A percentile compares a stretch with the other conserved stretches of the same genome.
Conservation (phyloP, 2,329 filamentous ascomycete genomes). For the Sarocladium kiliense region DNA sequence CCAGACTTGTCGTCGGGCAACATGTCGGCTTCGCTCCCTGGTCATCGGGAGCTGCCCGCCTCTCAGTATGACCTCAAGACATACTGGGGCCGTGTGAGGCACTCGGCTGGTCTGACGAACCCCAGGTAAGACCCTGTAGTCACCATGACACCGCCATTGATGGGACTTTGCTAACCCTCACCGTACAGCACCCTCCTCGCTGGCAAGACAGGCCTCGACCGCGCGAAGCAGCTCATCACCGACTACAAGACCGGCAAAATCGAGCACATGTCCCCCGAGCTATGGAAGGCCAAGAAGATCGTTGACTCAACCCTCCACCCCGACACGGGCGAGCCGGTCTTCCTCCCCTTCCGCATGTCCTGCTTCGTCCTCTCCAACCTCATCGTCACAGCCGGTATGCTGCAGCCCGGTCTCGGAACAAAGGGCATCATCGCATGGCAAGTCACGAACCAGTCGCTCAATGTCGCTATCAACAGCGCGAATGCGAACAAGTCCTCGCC, state of each 20-base stretch:
- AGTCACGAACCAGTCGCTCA: conserved; percentile 92
- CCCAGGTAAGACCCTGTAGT: conserved; percentile 66
- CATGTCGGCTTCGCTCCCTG: conserved; percentile 64
- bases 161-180: too few relatives aligned
- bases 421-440: conserved; percentile 90
- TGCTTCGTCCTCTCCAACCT: conserved; percentile 90
- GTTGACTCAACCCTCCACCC: conserved; percentile 95
- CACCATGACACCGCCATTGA: neutral
- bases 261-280: conserved; percentile 75
- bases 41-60: conserved; percentile 74
- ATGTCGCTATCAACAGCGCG: conserved; percentile 95
- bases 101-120: conserved; percentile 86
- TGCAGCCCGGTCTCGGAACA: conserved; percentile 80
- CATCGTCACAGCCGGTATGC: conserved; percentile 93
- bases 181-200: conserved; percentile 88
- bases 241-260: conserved; percentile 83
- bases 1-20: too few relatives aligned
- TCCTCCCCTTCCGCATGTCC: conserved; percentile 97
- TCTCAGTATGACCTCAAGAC: conserved; percentile 91
- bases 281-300: conserved; percentile 96
- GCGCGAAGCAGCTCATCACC: conserved; percentile 76
- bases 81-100: conserved; percentile 91
- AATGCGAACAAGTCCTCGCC: conserved; percentile 98
- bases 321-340: conserved; percentile 86
- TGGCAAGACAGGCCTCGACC: conserved; percentile 70